Conservation (phyloP, 305 asterid genomes). For the Rubia occidens region DNA sequence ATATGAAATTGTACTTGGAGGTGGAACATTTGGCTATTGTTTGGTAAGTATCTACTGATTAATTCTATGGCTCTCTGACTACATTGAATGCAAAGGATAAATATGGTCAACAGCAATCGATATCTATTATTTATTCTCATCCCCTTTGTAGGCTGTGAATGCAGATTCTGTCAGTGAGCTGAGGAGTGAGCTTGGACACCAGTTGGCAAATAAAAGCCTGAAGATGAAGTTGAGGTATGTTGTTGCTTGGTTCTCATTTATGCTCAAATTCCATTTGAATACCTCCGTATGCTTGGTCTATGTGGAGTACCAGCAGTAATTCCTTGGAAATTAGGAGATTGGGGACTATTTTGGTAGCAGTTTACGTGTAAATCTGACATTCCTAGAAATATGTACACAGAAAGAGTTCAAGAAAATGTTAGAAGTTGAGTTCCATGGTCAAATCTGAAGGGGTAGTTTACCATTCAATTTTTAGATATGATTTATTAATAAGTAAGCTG, state of each 20-base stretch:
- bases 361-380: too few relatives aligned
- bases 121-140: constrained; percentile 1
- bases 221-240: constrained; percentile 62
- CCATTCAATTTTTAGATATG: background rate
- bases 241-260: constrained; percentile 12
- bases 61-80: background rate
- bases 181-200: constrained; percentile 84
- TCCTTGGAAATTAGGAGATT: too few relatives aligned
- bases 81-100: background rate
- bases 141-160: constrained; percentile 50
- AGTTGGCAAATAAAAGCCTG: constrained; percentile 67
- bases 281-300: background rate
- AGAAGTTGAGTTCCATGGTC: background rate
- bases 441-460: too few relatives aligned
- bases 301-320: too few relatives aligned
- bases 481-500: background rate
- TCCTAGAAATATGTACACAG: background rate
- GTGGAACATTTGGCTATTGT: constrained; percentile 63
- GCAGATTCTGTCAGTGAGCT: constrained; percentile 64
- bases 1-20: constrained; percentile 63
- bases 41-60: constrained; percentile 37
- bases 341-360: too few relatives aligned
- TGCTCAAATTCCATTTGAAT: background rate
- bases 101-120: background rate
- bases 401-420: too few relatives aligned